A percentile compares a stretch with the other conserved stretches of the same genome.
Evolutionary conservation across 2,329 filamentous ascomycete genomes (phyloP).

Genomic region (Pyrenophora teres): DNA sequence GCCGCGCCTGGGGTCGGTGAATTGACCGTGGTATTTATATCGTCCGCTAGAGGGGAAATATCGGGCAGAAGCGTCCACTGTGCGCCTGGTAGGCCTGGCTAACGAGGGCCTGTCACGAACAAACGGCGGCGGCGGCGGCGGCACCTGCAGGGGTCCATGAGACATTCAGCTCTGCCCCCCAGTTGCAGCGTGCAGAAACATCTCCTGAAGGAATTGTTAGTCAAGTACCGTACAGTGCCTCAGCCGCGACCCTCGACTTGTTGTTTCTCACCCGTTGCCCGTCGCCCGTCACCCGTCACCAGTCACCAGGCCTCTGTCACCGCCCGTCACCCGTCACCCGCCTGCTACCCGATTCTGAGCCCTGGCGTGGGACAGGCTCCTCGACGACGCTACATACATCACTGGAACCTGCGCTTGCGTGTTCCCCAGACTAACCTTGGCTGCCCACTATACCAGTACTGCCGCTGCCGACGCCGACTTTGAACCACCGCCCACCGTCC

Average conservation of each 20-base stretch:
- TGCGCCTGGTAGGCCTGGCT: constrained; percentile 8
- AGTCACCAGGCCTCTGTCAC: too few species aligned
- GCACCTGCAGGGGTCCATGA: constrained; percentile 11
- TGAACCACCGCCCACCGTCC: constrained; percentile 12
- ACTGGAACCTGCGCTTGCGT: constrained; percentile 25
- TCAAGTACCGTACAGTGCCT: not conserved
- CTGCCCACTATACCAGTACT: constrained; percentile 21
- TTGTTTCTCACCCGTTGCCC: constrained; percentile 12
- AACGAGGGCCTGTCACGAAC: constrained; percentile 10
- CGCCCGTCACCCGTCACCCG: constrained; percentile 2
- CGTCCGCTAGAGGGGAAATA: constrained; percentile 15
- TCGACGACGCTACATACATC: constrained; percentile 2
- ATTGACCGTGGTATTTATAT: constrained; percentile 7
- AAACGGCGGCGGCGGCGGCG: constrained; percentile 6
- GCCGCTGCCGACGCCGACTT: constrained; percentile 23
- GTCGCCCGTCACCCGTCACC: constrained; percentile 11
- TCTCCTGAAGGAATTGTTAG: constrained; percentile 3
- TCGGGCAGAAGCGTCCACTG: constrained; percentile 4
- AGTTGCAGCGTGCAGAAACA: constrained; percentile 11
- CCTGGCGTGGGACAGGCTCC: not conserved
- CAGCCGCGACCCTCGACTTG: not conserved
- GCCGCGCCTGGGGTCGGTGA: constrained; percentile 10
- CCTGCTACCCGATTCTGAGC: constrained; percentile 1
- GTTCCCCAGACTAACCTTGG: constrained; percentile 33
- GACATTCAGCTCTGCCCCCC: constrained; percentile 16